These are phyloP conservation scores for Spinacia oleracea DNA, from an alignment of 179 eudicot species.

Conservation along the genomic window DNA sequence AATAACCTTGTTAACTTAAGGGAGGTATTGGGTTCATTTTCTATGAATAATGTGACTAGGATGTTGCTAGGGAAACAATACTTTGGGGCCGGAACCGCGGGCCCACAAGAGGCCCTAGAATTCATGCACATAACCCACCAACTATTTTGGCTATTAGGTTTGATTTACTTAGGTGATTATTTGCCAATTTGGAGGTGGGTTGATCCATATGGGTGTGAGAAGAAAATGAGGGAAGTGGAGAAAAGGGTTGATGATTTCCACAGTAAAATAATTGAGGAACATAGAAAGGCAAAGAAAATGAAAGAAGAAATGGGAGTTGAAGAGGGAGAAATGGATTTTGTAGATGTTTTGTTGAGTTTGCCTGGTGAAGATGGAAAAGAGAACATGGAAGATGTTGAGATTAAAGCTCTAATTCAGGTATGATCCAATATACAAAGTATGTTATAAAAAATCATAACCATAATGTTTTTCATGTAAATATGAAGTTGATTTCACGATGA, in stretches of 20 bases:
- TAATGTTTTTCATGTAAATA: too few species aligned
- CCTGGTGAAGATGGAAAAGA: constrained; percentile 84
- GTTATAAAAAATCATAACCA: too few species aligned
- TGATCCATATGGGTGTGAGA: constrained; percentile 90
- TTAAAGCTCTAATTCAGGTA: constrained; percentile 96
- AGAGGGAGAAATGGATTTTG: constrained; percentile 73
- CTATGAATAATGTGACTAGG: constrained; percentile 96
- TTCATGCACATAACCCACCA: constrained; percentile 96
- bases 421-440: too few species aligned
- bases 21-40: constrained; percentile 82
- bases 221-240: constrained; percentile 87
- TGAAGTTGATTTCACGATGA: too few species aligned
- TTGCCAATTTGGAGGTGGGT: constrained; percentile 93
- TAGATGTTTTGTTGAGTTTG: constrained; percentile 79
- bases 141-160: constrained; percentile 79
- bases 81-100: constrained; percentile 69
- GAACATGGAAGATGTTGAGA: constrained; percentile 79
- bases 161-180: constrained; percentile 92
- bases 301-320: constrained; percentile 30
- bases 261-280: constrained; percentile 67
- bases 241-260: constrained; percentile 94
- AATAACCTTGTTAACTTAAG: constrained; percentile 60
- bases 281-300: constrained; percentile 39
- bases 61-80: constrained; percentile 93
- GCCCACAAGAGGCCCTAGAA: constrained; percentile 83